Conservation (phyloP, 345 rosid genomes). For the Gossypium rotundifolium region DNA sequence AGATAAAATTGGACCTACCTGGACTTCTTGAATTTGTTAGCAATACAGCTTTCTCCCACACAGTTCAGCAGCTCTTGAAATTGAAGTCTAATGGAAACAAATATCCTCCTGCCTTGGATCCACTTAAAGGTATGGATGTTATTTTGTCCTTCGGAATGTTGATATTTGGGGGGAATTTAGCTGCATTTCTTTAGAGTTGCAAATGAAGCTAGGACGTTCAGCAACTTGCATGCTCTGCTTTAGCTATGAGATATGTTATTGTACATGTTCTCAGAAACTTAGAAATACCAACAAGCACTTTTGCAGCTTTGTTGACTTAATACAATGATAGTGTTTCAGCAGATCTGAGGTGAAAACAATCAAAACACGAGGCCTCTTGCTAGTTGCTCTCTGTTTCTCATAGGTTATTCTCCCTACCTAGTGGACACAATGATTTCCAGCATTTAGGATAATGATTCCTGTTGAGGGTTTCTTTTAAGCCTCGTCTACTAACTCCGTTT, state of each 20-base stretch:
- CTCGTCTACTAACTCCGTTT: neutral
- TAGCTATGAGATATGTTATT: neutral
- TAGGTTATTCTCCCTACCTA: neutral
- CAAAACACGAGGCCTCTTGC: neutral
- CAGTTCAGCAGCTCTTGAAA: conserved; percentile 72
- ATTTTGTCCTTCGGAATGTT: neutral
- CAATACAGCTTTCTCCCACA: conserved; percentile 60
- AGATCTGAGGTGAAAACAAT: neutral
- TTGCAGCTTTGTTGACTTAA: neutral
- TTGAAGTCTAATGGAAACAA: conserved; percentile 60
- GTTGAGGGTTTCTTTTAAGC: neutral
- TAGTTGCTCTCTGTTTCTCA: neutral
- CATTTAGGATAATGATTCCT: neutral
- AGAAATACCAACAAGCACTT: neutral
- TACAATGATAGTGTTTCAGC: neutral
- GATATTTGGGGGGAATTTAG: conserved; percentile 2
- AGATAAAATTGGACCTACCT: conserved; percentile 53
- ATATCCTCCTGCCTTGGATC: conserved; percentile 76
- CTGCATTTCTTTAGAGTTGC: neutral
- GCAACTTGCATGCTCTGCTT: neutral
- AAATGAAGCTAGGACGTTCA: conserved; percentile 1
- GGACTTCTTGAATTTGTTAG: conserved; percentile 69
- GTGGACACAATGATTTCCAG: neutral
- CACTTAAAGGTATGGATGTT: conserved; percentile 50
- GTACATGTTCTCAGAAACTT: neutral